A percentile compares a stretch with the other conserved stretches of the same genome.
These are phyloP conservation scores for Prunus salicina DNA, from an alignment of 306 rosid genomes.

Conservation along the genomic window DNA sequence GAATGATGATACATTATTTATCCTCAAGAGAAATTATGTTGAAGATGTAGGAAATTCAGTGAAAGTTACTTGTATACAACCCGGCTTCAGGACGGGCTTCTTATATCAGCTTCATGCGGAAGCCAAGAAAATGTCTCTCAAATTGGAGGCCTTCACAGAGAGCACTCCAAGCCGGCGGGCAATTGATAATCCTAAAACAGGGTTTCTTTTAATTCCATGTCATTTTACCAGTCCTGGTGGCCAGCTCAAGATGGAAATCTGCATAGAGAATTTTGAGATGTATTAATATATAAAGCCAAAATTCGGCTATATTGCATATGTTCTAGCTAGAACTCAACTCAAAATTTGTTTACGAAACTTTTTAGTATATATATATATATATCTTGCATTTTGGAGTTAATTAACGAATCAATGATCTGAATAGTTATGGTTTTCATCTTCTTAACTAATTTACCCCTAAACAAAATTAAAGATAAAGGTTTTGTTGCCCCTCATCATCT, in stretches of 20 bases:
- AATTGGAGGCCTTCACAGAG: conserved; percentile 38
- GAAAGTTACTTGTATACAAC: conserved; percentile 43
- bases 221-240: conserved; percentile 23
- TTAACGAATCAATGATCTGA: too few relatives aligned
- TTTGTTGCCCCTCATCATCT: too few relatives aligned
- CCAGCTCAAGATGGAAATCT: conserved; percentile 39
- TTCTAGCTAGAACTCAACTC: too few relatives aligned
- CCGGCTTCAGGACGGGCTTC: conserved; percentile 25
- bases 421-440: too few relatives aligned
- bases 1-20: conserved; percentile 38
- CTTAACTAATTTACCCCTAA: too few relatives aligned
- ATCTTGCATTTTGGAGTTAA: too few relatives aligned
- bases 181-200: conserved; percentile 18
- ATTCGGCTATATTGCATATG: too few relatives aligned
- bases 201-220: conserved; percentile 46
- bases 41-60: conserved; percentile 44
- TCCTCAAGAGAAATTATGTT: conserved; percentile 28
- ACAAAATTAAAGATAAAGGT: too few relatives aligned
- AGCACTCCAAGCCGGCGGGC: conserved; percentile 20
- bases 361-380: too few relatives aligned
- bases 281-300: too few relatives aligned
- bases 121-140: conserved; percentile 24
- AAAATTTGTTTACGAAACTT: too few relatives aligned
- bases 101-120: conserved; percentile 40
- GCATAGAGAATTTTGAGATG: conserved; percentile 13